Conservation (phyloP, 345 rosid species). For the Aethionema arabicum region DNA sequence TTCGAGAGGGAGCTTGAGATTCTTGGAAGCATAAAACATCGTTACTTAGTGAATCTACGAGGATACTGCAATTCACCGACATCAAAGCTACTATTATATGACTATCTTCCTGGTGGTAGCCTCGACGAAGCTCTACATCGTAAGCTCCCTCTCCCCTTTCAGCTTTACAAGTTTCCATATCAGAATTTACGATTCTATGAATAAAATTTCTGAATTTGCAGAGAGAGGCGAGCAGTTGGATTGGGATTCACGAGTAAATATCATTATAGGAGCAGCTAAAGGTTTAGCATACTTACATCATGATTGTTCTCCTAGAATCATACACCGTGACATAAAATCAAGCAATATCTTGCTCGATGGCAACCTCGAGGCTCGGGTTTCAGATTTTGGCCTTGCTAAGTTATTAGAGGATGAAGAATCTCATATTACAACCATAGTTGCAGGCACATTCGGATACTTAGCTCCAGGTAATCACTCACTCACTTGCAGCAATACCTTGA, state of each 20-base stretch:
- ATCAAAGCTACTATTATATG: slow-evolving; percentile 85
- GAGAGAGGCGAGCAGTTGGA: slow-evolving; percentile 85
- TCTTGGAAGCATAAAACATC: slow-evolving; percentile 97
- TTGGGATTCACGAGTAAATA: slow-evolving; percentile 87
- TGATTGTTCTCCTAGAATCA: slow-evolving; percentile 95
- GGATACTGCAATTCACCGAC: slow-evolving; percentile 96
- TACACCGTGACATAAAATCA: slow-evolving; percentile 95
- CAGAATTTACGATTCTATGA: slow-evolving; percentile 8
- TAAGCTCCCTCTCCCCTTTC: slow-evolving; percentile 33
- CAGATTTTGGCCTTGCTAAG: slow-evolving; percentile 96
- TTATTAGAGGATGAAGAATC: slow-evolving; percentile 89
- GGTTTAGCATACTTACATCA: slow-evolving; percentile 95
- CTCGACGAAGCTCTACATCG: slow-evolving; percentile 95
- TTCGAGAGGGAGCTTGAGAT: slow-evolving; percentile 97
- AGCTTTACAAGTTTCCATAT: slow-evolving; percentile 6
- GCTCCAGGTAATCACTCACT: slow-evolving; percentile 84
- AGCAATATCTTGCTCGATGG: slow-evolving; percentile 94
- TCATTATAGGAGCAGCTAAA: slow-evolving; percentile 93
- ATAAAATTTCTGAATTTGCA: slow-evolving; percentile 35
- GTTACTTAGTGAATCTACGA: slow-evolving; percentile 88
- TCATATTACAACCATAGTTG: slow-evolving; percentile 94
- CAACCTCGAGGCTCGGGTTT: slow-evolving; percentile 91
- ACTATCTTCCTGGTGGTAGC: slow-evolving; percentile 92
- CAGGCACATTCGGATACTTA: slow-evolving; percentile 94
- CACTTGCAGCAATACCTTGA: slow-evolving; percentile 11